Evolutionary conservation across 2,329 filamentous ascomycete species (phyloP), one percentile per base, ranked within the genome.

Genomic region (Ramularia endophylla): DNA sequence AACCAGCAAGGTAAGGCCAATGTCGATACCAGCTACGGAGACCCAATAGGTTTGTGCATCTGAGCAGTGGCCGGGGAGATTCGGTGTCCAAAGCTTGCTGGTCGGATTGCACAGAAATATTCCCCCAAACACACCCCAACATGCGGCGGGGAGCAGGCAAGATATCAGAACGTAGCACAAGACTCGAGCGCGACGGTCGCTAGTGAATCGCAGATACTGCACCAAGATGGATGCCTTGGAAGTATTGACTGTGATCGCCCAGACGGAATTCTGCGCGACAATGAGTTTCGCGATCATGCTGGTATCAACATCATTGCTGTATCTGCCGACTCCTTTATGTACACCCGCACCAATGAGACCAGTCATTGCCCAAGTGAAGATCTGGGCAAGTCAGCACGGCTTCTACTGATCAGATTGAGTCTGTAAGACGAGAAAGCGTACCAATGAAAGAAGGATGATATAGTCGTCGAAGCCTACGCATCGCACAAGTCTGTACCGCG

Each of bases 141-240:
- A 31, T 8, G 51, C 47, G 1, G 57, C 57, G 2, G 58, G 50
- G 2, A 57, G 36, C 19, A 64, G 47, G 11, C 54, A 43, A 0
- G 50, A 41, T 17, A 71, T 57, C 50, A 71, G 60, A 8, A 54
- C 33, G 53, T 59, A 67, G 46, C 63, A 68, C 18, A 61, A 46
- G 15, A 60, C 40, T 4, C 66, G 60, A 50, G 63, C 64, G 25
- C 46, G 48, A 5, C 47, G 58, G 3, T 57, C 60, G 25, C 54
- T 59, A 51, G 73, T 71, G 35, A 73, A 62, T 27, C 67, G 68
- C 16, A 69, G 64, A 48, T 73, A 72, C 48, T 72, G 69, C 40
- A 70, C 56, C n/a, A 73, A 53, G 38, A 73, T 70, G 1, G 68
- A 71, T 17, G 64, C 61, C 57, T 72, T 72, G 29, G 68, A 68